These are phyloP conservation scores for Ulvella scutata DNA, from an alignment of 139 green algal species.

Conservation along the genomic window DNA sequence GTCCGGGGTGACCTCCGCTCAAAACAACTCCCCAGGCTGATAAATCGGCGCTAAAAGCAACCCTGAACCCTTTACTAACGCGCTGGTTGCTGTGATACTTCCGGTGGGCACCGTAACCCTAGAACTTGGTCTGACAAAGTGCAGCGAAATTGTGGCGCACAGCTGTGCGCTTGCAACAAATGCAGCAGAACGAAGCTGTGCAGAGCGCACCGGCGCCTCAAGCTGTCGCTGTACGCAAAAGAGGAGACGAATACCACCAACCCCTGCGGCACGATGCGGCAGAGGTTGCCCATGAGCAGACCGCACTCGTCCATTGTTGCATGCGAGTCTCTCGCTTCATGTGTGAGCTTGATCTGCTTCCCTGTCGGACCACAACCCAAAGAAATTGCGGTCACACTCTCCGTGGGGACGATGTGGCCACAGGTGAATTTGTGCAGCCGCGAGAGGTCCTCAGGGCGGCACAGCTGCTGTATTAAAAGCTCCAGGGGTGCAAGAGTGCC, in stretches of 20 bases:
- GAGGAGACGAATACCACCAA: slow-evolving; percentile 86
- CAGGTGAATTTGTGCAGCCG: slow-evolving; percentile 54
- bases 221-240: slow-evolving; percentile 53
- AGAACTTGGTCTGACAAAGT: too few species aligned
- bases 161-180: too few species aligned
- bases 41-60: too few species aligned
- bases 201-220: slow-evolving; percentile 10
- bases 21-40: too few species aligned
- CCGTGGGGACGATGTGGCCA: slow-evolving; percentile 65
- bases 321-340: slow-evolving; percentile 15
- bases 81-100: too few species aligned
- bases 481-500: slow-evolving; percentile 76
- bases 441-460: slow-evolving; percentile 7
- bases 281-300: slow-evolving; percentile 25
- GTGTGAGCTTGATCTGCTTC: slow-evolving; percentile 40
- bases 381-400: slow-evolving; percentile 45
- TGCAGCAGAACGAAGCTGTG: too few species aligned
- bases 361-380: slow-evolving; percentile 47
- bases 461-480: slow-evolving; percentile 30
- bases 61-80: too few species aligned
- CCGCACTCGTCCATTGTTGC: slow-evolving; percentile 46
- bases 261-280: slow-evolving; percentile 48
- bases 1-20: too few species aligned
- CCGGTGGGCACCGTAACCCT: too few species aligned
- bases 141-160: too few species aligned